Conservation (phyloP, 805 yeast genomes). For the Lachancea quebecensis region DNA sequence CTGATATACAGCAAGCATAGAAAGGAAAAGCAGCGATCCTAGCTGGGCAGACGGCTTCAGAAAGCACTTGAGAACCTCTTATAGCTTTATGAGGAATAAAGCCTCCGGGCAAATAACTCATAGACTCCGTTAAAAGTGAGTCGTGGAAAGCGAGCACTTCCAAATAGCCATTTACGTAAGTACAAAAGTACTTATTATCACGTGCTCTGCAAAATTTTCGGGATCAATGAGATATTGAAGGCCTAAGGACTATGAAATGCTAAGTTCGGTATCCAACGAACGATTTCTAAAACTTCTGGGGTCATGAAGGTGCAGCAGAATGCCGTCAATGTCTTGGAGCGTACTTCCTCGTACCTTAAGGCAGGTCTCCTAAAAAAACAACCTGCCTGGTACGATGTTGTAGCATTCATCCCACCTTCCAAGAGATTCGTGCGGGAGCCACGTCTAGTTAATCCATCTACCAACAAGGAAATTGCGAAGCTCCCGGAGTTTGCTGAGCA, state of each 20-base stretch:
- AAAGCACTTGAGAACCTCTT: too few species aligned
- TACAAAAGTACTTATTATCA: background rate
- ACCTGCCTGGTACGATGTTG: slow-evolving; percentile 88
- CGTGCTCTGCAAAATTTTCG: slow-evolving; percentile 1
- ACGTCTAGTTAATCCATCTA: slow-evolving; percentile 22
- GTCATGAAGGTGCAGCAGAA: slow-evolving; percentile 66
- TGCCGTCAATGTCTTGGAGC: slow-evolving; percentile 70
- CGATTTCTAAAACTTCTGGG: background rate
- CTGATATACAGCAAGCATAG: too few species aligned
- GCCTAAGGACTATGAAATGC: too few species aligned
- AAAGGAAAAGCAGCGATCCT: too few species aligned
- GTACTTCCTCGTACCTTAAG: slow-evolving; percentile 69
- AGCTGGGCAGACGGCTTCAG: too few species aligned
- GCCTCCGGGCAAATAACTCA: too few species aligned
- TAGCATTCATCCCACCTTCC: slow-evolving; percentile 76
- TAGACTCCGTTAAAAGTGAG: too few species aligned
- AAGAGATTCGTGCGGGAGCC: slow-evolving; percentile 41
- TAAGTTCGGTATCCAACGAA: background rate
- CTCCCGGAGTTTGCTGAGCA: slow-evolving; percentile 13
- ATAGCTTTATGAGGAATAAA: too few species aligned
- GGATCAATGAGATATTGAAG: background rate
- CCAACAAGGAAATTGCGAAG: slow-evolving; percentile 12
- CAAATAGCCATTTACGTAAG: background rate
- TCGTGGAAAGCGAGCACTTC: too few species aligned
- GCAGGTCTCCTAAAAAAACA: slow-evolving; percentile 62